These are phyloP conservation scores for Martiniozyma asiatica DNA, from an alignment of 1,139 yeast genomes.

Conservation along the genomic window DNA sequence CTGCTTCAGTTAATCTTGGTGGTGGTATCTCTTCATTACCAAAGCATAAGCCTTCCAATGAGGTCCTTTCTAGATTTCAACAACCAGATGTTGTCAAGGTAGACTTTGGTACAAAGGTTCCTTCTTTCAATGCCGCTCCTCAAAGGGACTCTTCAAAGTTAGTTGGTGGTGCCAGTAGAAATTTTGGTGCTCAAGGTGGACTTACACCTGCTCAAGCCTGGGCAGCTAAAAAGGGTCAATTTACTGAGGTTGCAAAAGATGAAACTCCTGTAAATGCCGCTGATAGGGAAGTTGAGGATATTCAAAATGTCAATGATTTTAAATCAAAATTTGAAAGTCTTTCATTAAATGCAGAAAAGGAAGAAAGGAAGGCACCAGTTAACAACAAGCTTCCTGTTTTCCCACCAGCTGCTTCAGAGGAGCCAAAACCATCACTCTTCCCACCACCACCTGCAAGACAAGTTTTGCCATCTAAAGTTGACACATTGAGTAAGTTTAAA, in stretches of 20 bases:
- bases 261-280: constrained; percentile 20
- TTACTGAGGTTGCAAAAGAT: constrained; percentile 29
- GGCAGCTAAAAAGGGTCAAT: constrained; percentile 82
- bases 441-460: constrained; percentile 20
- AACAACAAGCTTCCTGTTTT: constrained; percentile 11
- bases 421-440: constrained; percentile 8
- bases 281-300: constrained; percentile 13
- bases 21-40: constrained; percentile 51
- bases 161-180: constrained; percentile 54
- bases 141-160: constrained; percentile 32
- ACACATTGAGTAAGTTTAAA: constrained; percentile 4
- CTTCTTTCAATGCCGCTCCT: constrained; percentile 23
- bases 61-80: constrained; percentile 42
- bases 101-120: constrained; percentile 47
- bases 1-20: constrained; percentile 17
- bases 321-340: constrained; percentile 18
- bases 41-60: constrained; percentile 44
- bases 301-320: constrained; percentile 17
- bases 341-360: constrained; percentile 15
- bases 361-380: constrained; percentile 18
- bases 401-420: constrained; percentile 16
- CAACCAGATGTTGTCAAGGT: constrained; percentile 26
- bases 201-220: constrained; percentile 91
- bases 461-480: constrained; percentile 9
- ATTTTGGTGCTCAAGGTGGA: constrained; percentile 64